phyloP scores from a whole-genome alignment of 352 stramenopile genomes.

The Blastocystis hominis region DNA sequence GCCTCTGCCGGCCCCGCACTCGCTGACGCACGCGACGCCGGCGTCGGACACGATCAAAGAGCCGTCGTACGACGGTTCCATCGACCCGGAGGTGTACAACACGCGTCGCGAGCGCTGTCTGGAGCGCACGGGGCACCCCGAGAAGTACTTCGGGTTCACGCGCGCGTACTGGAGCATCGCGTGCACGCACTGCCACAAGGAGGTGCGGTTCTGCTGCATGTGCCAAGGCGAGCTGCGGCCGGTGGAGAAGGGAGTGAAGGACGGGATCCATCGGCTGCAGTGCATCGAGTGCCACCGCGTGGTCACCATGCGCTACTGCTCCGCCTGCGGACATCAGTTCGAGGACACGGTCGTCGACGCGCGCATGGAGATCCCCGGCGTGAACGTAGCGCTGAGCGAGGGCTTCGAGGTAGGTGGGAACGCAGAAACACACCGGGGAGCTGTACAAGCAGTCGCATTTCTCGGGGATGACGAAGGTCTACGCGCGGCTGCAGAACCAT shows the following conservation, averaged over 20 bases:
- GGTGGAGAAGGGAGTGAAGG: conserved; percentile 14
- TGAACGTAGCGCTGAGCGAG: neutral
- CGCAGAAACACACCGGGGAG: neutral
- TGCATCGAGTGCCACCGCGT: conserved; percentile 50
- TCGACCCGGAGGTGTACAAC: conserved; percentile 38
- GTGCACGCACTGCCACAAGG: conserved; percentile 53
- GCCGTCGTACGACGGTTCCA: neutral
- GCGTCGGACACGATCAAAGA: conserved; percentile 7
- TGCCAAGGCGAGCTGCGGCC: conserved; percentile 44
- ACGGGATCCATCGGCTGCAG: neutral
- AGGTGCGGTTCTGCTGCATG: conserved; percentile 54
- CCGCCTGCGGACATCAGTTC: conserved; percentile 45
- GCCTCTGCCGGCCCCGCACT: neutral
- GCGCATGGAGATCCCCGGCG: conserved; percentile 29
- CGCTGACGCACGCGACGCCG: neutral
- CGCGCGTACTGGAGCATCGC: conserved; percentile 50
- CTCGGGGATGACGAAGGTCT: conserved; percentile 73
- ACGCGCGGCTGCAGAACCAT: conserved; percentile 74
- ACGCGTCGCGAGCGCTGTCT: neutral
- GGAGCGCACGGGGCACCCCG: neutral
- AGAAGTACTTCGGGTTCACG: conserved; percentile 20
- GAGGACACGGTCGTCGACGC: conserved; percentile 22
- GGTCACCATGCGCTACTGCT: conserved; percentile 49
- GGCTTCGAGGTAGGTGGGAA: neutral
- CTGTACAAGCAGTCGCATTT: conserved; percentile 62